These are phyloP conservation scores for Microglena sp. DNA, from an alignment of 139 green algal species.

Conservation along the genomic window DNA sequence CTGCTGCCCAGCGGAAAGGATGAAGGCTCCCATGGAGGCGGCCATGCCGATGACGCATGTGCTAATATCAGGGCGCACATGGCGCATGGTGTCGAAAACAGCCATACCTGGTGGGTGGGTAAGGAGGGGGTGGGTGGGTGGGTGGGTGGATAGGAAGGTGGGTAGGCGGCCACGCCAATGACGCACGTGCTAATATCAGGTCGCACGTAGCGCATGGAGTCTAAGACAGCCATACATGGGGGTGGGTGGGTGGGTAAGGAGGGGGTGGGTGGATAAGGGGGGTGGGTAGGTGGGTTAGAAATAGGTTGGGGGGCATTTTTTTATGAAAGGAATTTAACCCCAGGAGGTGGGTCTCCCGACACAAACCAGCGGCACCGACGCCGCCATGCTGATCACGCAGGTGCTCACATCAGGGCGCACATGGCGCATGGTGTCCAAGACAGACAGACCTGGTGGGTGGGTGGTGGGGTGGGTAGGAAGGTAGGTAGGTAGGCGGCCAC, in stretches of 20 bases:
- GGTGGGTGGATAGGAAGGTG: background rate
- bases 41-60: constrained; percentile 97
- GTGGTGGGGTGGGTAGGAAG: constrained; percentile 4
- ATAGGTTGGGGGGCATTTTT: no score
- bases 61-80: constrained; percentile 89
- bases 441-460: constrained; percentile 77
- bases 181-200: constrained; percentile 94
- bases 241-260: background rate
- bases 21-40: constrained; percentile 97
- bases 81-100: constrained; percentile 99
- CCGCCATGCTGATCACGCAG: constrained; percentile 95
- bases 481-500: constrained; percentile 80
- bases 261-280: constrained; percentile 2
- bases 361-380: no score
- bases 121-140: no score
- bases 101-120: constrained; percentile 97
- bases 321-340: no score
- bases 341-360: no score
- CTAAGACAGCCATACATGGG: constrained; percentile 88
- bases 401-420: constrained; percentile 89
- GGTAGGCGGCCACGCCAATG: constrained; percentile 89
- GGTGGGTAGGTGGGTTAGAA: background rate
- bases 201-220: constrained; percentile 97
- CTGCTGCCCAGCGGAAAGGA: constrained; percentile 86
- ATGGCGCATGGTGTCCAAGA: constrained; percentile 99